phyloP scores from a whole-genome alignment of 2,329 filamentous ascomycete species.

The Sporothrix schenckii region DNA sequence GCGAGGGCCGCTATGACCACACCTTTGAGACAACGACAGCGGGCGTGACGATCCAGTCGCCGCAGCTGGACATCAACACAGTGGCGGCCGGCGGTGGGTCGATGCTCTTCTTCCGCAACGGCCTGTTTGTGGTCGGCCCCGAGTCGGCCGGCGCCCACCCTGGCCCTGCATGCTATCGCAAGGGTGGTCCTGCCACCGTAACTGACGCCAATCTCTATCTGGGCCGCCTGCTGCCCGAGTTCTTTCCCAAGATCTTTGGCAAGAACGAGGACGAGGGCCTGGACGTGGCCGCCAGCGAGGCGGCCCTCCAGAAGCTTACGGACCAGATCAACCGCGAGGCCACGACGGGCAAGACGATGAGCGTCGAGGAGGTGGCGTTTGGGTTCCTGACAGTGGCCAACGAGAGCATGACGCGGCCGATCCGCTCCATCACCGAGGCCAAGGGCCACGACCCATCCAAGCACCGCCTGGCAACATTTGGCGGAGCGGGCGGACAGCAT shows the following conservation, averaged over 20 bases:
- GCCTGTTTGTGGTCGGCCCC: conserved; percentile 86
- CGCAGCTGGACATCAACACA: conserved; percentile 92
- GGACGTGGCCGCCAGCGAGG: conserved; percentile 73
- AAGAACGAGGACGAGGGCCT: conserved; percentile 82
- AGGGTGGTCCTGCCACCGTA: conserved; percentile 86
- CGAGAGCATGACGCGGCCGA: conserved; percentile 88
- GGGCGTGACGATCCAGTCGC: conserved; percentile 90
- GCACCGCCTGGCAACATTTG: conserved; percentile 89
- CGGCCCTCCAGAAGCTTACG: conserved; percentile 74
- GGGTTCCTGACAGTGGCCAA: conserved; percentile 90
- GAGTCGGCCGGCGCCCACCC: conserved; percentile 88
- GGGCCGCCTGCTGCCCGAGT: conserved; percentile 81
- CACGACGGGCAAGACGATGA: conserved; percentile 66
- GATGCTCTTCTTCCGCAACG: conserved; percentile 82
- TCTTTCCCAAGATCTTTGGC: conserved; percentile 95
- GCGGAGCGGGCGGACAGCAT: conserved; percentile 88
- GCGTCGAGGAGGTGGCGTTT: conserved; percentile 80
- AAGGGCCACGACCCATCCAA: conserved; percentile 89
- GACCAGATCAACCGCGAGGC: conserved; percentile 74
- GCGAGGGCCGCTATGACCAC: conserved; percentile 83
- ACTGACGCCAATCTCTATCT: conserved; percentile 90
- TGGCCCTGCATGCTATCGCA: conserved; percentile 87
- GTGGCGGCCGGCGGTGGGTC: conserved; percentile 89
- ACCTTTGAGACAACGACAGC: conserved; percentile 80
- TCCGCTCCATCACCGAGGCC: conserved; percentile 86